phyloP scores from a whole-genome alignment of 257 asterid genomes.

The Fraxinus cuspidata region DNA sequence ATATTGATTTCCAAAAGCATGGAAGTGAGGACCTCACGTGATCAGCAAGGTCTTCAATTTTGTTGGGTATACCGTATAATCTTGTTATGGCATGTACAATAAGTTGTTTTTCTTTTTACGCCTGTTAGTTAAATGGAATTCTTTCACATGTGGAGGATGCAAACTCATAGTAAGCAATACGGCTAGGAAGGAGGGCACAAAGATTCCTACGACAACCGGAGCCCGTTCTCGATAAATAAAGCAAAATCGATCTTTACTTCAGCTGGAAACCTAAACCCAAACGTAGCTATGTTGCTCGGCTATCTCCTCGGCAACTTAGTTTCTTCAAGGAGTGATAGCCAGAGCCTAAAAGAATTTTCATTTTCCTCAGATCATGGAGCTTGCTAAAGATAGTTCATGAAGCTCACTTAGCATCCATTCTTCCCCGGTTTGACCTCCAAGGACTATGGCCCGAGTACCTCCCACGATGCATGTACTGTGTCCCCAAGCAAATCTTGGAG shows the following conservation, averaged over 20 bases:
- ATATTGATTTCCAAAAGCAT: background rate
- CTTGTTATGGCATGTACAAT: background rate
- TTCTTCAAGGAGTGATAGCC: no score
- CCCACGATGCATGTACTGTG: conserved; percentile 92
- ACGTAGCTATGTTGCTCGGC: background rate
- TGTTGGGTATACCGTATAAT: background rate
- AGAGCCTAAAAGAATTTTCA: conserved; percentile 28
- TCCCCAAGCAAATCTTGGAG: conserved; percentile 97
- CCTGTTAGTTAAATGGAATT: background rate
- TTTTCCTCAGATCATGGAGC: conserved; percentile 39
- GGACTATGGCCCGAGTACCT: conserved; percentile 87
- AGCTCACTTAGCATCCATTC: conserved; percentile 94
- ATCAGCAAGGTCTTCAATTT: background rate
- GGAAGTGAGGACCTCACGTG: background rate
- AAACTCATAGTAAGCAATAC: background rate
- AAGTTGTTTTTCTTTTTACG: background rate
- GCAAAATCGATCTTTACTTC: background rate
- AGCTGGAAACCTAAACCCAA: background rate
- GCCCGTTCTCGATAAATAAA: no score
- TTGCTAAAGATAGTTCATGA: conserved; percentile 80
- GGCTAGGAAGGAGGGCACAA: background rate
- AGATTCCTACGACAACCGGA: background rate
- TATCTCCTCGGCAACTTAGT: no score
- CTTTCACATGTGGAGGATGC: background rate
- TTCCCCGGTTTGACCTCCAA: conserved; percentile 95